Percentiles rank a stretch among this genome's conserved stretches.
Conservation (phyloP, 192 early-diverging fungal genomes). For the Linnemannia hyalina region DNA sequence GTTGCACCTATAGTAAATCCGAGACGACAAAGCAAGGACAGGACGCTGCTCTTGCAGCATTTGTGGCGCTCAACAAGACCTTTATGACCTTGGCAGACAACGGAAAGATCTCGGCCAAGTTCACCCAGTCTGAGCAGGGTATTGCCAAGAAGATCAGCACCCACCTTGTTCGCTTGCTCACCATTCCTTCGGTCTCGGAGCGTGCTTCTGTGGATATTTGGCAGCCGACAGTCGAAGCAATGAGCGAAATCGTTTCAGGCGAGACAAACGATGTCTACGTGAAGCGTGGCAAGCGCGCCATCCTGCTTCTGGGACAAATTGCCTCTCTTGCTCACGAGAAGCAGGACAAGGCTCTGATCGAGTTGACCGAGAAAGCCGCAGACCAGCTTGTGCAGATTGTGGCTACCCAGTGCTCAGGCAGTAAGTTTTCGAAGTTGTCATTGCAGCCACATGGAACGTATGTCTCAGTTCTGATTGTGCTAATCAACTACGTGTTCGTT, state of each 20-base stretch:
- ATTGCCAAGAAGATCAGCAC: constrained; percentile 30
- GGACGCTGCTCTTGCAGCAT: constrained; percentile 36
- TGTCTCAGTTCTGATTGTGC: background rate
- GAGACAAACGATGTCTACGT: constrained; percentile 33
- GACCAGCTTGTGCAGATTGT: constrained; percentile 53
- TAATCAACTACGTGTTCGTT: background rate
- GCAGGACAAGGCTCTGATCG: constrained; percentile 13
- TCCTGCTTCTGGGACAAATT: constrained; percentile 27
- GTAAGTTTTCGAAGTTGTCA: constrained; percentile 18
- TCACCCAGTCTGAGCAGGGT: constrained; percentile 36
- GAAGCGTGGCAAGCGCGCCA: constrained; percentile 36
- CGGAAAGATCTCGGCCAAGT: constrained; percentile 23
- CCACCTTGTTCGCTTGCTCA: constrained; percentile 39
- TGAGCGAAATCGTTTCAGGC: constrained; percentile 32
- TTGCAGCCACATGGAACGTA: background rate
- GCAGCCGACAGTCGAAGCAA: constrained; percentile 26
- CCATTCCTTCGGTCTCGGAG: constrained; percentile 45
- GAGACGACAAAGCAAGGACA: constrained; percentile 47
- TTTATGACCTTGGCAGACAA: constrained; percentile 24
- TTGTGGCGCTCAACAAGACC: constrained; percentile 17
- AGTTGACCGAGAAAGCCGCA: constrained; percentile 39
- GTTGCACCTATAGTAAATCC: constrained; percentile 15
- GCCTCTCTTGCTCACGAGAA: constrained; percentile 25
- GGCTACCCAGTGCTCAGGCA: constrained; percentile 43
- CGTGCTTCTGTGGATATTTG: constrained; percentile 28